phyloP scores from a whole-genome alignment of 1,284 basidiomycete genomes.

The Pyrrhoderma noxium region DNA sequence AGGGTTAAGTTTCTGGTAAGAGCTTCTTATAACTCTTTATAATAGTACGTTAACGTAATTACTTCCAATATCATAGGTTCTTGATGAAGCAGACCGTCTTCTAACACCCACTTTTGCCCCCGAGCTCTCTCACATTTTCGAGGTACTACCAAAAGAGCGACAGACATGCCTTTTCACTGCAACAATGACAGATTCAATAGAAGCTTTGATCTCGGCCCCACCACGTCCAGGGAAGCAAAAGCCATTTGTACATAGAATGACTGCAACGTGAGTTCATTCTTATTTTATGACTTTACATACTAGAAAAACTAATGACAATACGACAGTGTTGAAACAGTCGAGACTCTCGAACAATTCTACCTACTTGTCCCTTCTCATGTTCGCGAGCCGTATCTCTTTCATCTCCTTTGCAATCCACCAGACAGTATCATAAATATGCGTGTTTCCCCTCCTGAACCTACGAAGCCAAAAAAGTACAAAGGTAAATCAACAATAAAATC shows the following conservation, averaged over 20 bases:
- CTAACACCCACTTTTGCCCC: constrained; percentile 87
- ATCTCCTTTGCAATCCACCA: constrained; percentile 85
- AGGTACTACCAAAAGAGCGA: constrained; percentile 72
- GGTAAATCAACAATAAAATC: constrained; percentile 25
- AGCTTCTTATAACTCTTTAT: constrained; percentile 13
- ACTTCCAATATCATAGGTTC: constrained; percentile 45
- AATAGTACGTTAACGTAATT: background rate
- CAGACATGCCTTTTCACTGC: constrained; percentile 98
- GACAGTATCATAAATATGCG: constrained; percentile 66
- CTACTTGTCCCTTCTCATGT: constrained; percentile 93
- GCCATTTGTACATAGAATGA: constrained; percentile 85
- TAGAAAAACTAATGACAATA: background rate
- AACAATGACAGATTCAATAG: constrained; percentile 85
- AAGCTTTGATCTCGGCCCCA: constrained; percentile 66
- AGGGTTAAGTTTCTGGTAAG: constrained; percentile 81
- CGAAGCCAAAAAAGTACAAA: constrained; percentile 27
- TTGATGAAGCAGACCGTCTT: constrained; percentile 95
- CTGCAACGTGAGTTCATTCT: constrained; percentile 51
- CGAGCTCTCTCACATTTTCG: constrained; percentile 78
- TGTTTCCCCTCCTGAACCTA: constrained; percentile 47
- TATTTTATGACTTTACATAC: too few species aligned
- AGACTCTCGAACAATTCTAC: constrained; percentile 83
- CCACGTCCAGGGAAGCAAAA: constrained; percentile 78
- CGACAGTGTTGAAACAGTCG: constrained; percentile 76
- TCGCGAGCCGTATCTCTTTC: constrained; percentile 87